Percentiles rank a stretch among this genome's conserved stretches.
Conservation (phyloP, 2,329 filamentous ascomycete species). For the Fusarium tuaranense region DNA sequence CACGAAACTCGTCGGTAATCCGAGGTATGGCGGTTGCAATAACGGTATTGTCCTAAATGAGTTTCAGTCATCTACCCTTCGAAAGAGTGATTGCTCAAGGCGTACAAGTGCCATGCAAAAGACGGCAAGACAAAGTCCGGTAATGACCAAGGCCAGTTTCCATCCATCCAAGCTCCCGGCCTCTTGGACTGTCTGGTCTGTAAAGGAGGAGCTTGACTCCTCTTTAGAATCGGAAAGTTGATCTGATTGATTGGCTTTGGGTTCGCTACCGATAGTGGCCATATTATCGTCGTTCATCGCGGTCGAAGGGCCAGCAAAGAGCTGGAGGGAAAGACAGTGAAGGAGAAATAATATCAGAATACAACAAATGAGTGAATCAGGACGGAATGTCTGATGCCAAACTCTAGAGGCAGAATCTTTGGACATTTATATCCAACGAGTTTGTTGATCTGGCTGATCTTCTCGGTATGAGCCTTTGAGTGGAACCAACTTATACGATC, state of each 20-base stretch:
- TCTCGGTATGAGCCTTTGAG: background rate
- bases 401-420: background rate
- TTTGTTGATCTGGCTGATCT: background rate
- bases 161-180: background rate
- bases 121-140: background rate
- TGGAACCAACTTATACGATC: background rate
- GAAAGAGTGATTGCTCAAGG: background rate
- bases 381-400: background rate
- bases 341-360: background rate
- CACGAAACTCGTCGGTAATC: background rate
- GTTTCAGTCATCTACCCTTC: background rate
- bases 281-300: background rate
- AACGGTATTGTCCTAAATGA: background rate
- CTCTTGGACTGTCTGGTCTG: background rate
- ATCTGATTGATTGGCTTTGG: background rate
- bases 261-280: background rate
- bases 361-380: background rate
- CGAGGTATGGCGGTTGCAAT: background rate
- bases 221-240: background rate
- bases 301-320: background rate
- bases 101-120: slow-evolving; percentile 5
- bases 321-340: background rate
- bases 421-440: background rate
- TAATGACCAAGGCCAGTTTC: background rate
- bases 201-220: background rate